Evolutionary conservation across 2,329 filamentous ascomycete species (phyloP), one percentile per base, ranked within the genome.

Genomic region (Thielaviopsis populi): DNA sequence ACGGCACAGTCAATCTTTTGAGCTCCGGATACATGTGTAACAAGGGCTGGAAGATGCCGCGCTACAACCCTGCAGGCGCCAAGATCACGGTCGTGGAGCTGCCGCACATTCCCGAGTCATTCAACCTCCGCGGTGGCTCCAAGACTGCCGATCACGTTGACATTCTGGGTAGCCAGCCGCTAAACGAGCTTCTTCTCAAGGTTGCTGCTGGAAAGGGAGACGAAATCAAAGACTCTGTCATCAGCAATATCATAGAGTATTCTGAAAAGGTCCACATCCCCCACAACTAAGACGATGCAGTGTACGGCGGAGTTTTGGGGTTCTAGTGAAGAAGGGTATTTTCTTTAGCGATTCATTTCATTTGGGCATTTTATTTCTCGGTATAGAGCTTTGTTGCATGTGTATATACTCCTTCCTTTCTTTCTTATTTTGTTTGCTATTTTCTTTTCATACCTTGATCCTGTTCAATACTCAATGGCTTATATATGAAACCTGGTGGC

Each of bases 11-110:
- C 50, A 95, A 91, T 68, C 75, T 99, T n/a, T 76, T 99, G 11
- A 95, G 88, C 69, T 84, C 85, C 0, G 94, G 92, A 1, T 99
- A 97, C 73, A 97, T 99, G 94, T 99, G 94, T 73, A 87, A 90
- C 69, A 90, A 87, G 70, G 94, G 94, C 2, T 99, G 94, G 94
- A 85, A 86, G 65, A 88, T 96, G 74, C 91, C 90, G 74, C 82
- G 94, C 42, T 99, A 95, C 73, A 99, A 99, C 70, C 94, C 94
- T 0, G 87, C 90, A 0, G 85, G 86, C 1, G 81, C 86, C 40
- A 84, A 90, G 70, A 78, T 99, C 67, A 95, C 85, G 48, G 88
- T 91, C 0, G 91, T 87, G 67, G 94, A 99, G 76, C 99, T 99
- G 94, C 88, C 86, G 0, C 94, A 99, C 71, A 91, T 97, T 71